phyloP scores from a whole-genome alignment of 202 grass and related monocot genomes.

The Carex arenaria region DNA sequence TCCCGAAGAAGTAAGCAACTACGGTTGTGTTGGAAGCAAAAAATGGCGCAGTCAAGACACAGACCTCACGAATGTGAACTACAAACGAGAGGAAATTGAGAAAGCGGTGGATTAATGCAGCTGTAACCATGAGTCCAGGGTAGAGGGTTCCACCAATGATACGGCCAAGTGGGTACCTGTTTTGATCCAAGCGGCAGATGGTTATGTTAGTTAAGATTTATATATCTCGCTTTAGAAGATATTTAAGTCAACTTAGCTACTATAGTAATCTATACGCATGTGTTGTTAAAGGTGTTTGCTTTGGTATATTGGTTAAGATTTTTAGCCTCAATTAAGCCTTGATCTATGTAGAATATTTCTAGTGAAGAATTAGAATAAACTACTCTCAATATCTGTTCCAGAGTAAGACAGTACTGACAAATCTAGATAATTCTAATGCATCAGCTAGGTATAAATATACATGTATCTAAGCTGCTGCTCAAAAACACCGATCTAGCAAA shows the following conservation, averaged over 20 bases:
- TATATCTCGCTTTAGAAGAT: not conserved
- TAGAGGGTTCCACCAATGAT: conserved; percentile 95
- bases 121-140: conserved; percentile 96
- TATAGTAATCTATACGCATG: not conserved
- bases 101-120: conserved; percentile 72
- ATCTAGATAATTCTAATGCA: not conserved
- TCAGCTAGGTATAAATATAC: not conserved
- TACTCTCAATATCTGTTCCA: not conserved
- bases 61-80: conserved; percentile 99
- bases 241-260: not conserved
- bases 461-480: not conserved
- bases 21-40: conserved; percentile 97
- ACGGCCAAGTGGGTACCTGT: conserved; percentile 80
- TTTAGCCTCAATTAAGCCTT: not conserved
- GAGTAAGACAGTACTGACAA: not conserved
- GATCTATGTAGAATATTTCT: not conserved
- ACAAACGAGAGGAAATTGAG: conserved; percentile 75
- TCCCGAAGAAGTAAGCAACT: conserved; percentile 94
- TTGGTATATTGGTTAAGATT: not conserved
- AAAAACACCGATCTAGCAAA: conserved; percentile 6
- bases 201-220: conserved; percentile 10
- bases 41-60: conserved; percentile 94
- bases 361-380: not conserved
- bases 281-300: not conserved
- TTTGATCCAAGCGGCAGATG: not conserved